Base-by-base conservation (phyloP, 768 basidiomycete genomes). In the Russula lepida region DNA sequence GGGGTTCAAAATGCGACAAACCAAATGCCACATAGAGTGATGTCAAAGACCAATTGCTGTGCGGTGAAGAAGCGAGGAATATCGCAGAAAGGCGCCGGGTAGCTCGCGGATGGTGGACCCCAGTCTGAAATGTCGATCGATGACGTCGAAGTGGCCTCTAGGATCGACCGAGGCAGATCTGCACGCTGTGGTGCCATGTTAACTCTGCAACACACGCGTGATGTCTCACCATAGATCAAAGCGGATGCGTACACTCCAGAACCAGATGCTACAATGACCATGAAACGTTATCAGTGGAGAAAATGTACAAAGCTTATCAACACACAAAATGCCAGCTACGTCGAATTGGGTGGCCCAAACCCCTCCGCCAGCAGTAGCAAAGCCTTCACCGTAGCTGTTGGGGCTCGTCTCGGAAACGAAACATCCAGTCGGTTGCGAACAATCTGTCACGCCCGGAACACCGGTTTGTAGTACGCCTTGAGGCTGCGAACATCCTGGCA, bases 281-380 rank as follows among this genome's bases (percentile, higher is more conserved):
- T 15, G 21, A 27, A 27, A 54, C 4, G 25, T 68, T 50, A 68
- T 53, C 21, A 46, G 25, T 25, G 35, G 41, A 21, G 25, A 28
- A 41, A 50, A 23, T 5, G 12, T 49, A 25, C 43, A 51, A 44
- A 17, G 2, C 15, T 1, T 2, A 52, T 21, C 28, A 28, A 68
- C 79, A 69, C 64, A 78, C 76, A 70, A 79, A 41, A 82, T 75
- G 21, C 81, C 85, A 1, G 77, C 69, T 6, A 76, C 74, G 53
- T 87, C 87, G 63, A 88, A 84, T 66, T 88, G 86, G 3, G 84
- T 78, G 2, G 86, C 86, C 71, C 76, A 92, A 1, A 85, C 82
- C 5, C 84, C 84, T 6, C 84, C 84, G n/a, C 83, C 82, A 2
- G 74, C 77, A 3, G 69, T 56, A 7, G 75, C 76, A 62, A 82